Percentiles rank a stretch among this genome's conserved stretches.
Evolutionary conservation across 345 rosid genomes (phyloP).

Genomic region (Linum lewisii): DNA sequence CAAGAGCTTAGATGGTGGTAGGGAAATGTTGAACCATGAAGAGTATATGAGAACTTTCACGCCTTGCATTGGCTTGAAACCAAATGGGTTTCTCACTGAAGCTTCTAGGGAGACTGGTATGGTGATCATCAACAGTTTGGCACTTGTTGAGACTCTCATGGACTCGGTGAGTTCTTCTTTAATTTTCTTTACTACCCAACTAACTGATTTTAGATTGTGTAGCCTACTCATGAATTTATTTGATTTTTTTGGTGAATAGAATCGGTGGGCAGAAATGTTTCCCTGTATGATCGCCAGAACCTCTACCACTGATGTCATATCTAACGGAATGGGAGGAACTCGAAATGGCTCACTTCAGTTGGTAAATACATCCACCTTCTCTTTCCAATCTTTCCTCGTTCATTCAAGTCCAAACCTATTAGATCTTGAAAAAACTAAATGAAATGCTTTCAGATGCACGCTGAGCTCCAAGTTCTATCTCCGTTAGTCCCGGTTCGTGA

Average conservation of each 20-base stretch:
- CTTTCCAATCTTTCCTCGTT: neutral
- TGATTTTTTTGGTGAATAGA: conserved; percentile 24
- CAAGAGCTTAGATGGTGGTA: conserved; percentile 45
- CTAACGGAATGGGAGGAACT: conserved; percentile 83
- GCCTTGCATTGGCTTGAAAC: conserved; percentile 64
- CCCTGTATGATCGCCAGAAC: conserved; percentile 76
- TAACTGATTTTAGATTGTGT: neutral
- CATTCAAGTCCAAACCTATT: neutral
- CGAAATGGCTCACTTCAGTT: conserved; percentile 85
- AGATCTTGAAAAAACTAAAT: neutral
- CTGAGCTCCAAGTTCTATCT: conserved; percentile 80
- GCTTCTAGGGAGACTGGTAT: conserved; percentile 79
- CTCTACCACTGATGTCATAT: conserved; percentile 65
- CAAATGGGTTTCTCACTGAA: conserved; percentile 61
- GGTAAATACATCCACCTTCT: conserved; percentile 27
- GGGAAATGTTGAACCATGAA: conserved; percentile 53
- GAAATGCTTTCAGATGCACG: conserved; percentile 49
- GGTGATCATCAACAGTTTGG: conserved; percentile 81
- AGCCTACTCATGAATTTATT: conserved; percentile 5
- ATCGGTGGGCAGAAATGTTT: conserved; percentile 98
- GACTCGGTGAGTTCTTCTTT: conserved; percentile 54
- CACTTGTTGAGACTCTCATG: conserved; percentile 88
- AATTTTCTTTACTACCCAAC: neutral
- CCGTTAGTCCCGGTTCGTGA: conserved; percentile 93
- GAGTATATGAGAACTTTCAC: conserved; percentile 50